phyloP scores from a whole-genome alignment of 805 yeast genomes.

The Pichia scutulata region DNA sequence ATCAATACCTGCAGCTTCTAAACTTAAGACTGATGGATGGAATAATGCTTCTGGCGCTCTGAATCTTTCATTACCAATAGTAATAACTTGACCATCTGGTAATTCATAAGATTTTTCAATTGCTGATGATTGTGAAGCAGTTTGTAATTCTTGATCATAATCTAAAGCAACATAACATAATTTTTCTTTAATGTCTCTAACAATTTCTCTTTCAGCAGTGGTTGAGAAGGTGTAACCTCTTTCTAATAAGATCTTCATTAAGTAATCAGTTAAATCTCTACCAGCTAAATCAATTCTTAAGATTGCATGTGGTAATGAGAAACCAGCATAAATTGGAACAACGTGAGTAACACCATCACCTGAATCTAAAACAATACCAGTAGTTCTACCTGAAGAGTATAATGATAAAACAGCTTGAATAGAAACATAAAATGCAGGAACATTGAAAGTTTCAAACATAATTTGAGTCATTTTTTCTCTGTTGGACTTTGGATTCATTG shows the following conservation, averaged over 20 bases:
- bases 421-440: constrained; percentile 98
- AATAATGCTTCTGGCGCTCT: constrained; percentile 99
- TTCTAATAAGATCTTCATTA: constrained; percentile 97
- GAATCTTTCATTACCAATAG: constrained; percentile 99
- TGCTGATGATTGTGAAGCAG: constrained; percentile 96
- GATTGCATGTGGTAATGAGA: constrained; percentile 98
- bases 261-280: constrained; percentile 98
- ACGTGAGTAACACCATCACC: constrained; percentile 99
- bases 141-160: constrained; percentile 99
- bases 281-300: constrained; percentile 99
- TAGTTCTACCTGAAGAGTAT: constrained; percentile 99
- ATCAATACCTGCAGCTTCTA: constrained; percentile 98
- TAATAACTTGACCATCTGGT: constrained; percentile 99
- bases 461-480: constrained; percentile 99
- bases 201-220: constrained; percentile 98
- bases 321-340: constrained; percentile 99
- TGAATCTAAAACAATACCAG: constrained; percentile 98
- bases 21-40: constrained; percentile 89
- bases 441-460: constrained; percentile 98
- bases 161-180: constrained; percentile 98
- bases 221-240: constrained; percentile 99
- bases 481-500: constrained; percentile 98
- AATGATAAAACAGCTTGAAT: constrained; percentile 97
- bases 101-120: constrained; percentile 98
- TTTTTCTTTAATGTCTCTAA: constrained; percentile 93